Evolutionary conservation across 2,329 filamentous ascomycete species (phyloP).

Genomic region (Pyrenochaeta sp.): DNA sequence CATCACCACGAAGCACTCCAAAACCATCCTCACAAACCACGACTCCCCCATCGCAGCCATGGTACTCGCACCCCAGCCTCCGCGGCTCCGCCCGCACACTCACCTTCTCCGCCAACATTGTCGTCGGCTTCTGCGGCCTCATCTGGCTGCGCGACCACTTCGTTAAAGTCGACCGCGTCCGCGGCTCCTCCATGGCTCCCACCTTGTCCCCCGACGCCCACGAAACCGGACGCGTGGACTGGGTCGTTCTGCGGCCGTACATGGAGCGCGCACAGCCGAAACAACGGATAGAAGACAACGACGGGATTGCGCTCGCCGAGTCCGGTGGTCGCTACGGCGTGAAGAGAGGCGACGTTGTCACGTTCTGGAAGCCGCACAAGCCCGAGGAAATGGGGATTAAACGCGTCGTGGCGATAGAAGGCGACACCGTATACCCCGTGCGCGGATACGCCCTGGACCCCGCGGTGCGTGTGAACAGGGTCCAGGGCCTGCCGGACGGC

Average conservation of each 20-base stretch:
- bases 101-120: conserved; percentile 18
- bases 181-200: conserved; percentile 55
- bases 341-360: conserved; percentile 54
- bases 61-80: conserved; percentile 10
- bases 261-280: conserved; percentile 8
- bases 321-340: conserved; percentile 27
- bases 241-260: conserved; percentile 46
- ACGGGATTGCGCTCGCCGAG: conserved; percentile 1
- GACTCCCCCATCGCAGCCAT: conserved; percentile 7
- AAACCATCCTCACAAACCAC: conserved; percentile 8
- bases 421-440: conserved; percentile 70
- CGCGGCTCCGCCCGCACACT: conserved; percentile 15
- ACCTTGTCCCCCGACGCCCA: conserved; percentile 53
- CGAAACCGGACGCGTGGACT: conserved; percentile 49
- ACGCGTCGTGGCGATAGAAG: conserved; percentile 79
- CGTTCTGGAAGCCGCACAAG: conserved; percentile 64
- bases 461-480: conserved; percentile 8
- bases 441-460: conserved; percentile 56
- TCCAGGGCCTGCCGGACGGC: conserved; percentile 37
- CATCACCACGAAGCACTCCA: conserved; percentile 6
- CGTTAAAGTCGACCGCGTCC: conserved; percentile 47
- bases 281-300: conserved; percentile 23
- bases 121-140: conserved; percentile 22
- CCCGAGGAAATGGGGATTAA: conserved; percentile 79
- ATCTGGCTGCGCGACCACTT: conserved; percentile 52